phyloP scores from a whole-genome alignment of 2,329 filamentous ascomycete genomes.

The Cladosporium sp. region DNA sequence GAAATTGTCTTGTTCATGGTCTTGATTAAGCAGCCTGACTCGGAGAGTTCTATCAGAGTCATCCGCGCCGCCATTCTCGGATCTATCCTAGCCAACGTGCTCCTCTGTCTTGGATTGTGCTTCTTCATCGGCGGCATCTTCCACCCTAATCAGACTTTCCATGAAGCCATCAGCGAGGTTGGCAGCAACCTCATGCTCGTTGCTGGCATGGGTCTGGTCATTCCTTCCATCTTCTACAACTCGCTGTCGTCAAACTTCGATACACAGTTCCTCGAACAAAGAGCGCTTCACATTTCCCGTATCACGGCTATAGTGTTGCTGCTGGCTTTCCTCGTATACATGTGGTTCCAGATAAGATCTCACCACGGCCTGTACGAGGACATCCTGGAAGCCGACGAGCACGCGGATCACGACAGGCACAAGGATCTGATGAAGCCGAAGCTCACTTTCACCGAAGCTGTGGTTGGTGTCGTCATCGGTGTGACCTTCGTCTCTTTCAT shows the following conservation, averaged over 20 bases:
- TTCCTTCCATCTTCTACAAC: conserved; percentile 52
- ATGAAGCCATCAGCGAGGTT: conserved; percentile 72
- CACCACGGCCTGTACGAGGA: conserved; percentile 76
- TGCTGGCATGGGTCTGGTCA: conserved; percentile 55
- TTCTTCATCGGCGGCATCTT: conserved; percentile 73
- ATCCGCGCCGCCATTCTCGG: conserved; percentile 80
- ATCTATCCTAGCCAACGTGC: conserved; percentile 74
- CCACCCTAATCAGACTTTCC: conserved; percentile 66
- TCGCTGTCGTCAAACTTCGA: conserved; percentile 23
- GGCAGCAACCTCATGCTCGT: conserved; percentile 73
- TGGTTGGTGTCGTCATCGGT: conserved; percentile 61
- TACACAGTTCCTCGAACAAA: conserved; percentile 38
- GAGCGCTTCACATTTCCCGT: conserved; percentile 63
- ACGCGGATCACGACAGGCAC: conserved; percentile 60
- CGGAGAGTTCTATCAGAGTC: conserved; percentile 41
- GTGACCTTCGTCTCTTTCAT: conserved; percentile 69
- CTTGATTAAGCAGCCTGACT: conserved; percentile 46
- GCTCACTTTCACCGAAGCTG: conserved; percentile 69
- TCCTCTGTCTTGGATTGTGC: conserved; percentile 76
- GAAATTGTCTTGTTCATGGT: conserved; percentile 81
- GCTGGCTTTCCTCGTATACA: conserved; percentile 57
- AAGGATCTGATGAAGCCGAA: conserved; percentile 60
- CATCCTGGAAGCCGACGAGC: conserved; percentile 67
- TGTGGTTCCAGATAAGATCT: conserved; percentile 70
- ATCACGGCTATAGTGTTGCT: conserved; percentile 68